Evolutionary conservation across 129 eudicot genomes (phyloP), one percentile per base, ranked within the genome.

Genomic region (Gnaphalium uliginosum): DNA sequence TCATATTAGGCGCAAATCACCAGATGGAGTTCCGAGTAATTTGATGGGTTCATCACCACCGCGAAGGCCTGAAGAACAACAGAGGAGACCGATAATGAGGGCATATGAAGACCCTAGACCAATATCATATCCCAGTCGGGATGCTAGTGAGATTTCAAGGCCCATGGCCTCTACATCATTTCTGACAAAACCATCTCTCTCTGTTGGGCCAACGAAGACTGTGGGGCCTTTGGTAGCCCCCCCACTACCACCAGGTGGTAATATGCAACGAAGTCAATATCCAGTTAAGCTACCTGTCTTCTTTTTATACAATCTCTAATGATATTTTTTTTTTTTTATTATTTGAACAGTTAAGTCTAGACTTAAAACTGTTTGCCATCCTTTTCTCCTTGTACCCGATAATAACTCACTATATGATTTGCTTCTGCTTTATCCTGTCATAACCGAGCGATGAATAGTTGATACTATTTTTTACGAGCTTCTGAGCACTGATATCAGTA

Each of bases 1-100:
- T 41, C 82, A 84, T 46, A 67, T 93, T 41, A 85, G 96, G 81
- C 87, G 78, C 74, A 88, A 89, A 87, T 87, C 98, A 67, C 92
- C 96, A 0, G 96, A 86, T 77, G 80, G 81, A 57, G 73, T 73
- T 61, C 56, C 75, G 68, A 69, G 71, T 60, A 76, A 71, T 74
- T 82, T 91, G 21, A 85, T 95, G 76, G 86, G 68, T 57, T 66
- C 73, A 74, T 81, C 90, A 53, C 92, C 92, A 46, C 84, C 85
- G 23, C 84, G 86, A 69, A 82, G 78, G 66, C 74, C 64, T 29
- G 97, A 93, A 76, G 88, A 81, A 26, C 73, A 81, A 24, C 88
- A 61, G 63, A 80, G 86, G 84, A 82, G 93, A 74, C 82, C 83
- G 26, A n/a, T 81, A 22, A 84, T 84, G 8, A 80, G 87, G 83